Percentiles rank a stretch among this genome's conserved stretches.
These are phyloP conservation scores for Dalbergia cultrata DNA, from an alignment of 306 rosid genomes.

Conservation along the genomic window DNA sequence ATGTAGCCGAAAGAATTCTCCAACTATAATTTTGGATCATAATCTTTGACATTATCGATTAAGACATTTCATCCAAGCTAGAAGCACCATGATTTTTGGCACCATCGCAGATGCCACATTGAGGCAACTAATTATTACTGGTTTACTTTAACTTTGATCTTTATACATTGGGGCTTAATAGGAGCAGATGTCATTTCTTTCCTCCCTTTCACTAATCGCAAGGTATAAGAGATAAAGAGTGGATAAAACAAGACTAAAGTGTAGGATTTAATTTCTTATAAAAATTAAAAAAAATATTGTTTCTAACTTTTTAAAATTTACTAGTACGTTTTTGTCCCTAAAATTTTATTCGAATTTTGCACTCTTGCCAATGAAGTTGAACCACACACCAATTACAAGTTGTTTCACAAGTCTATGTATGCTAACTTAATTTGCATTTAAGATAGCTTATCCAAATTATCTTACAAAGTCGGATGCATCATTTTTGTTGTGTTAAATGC, in stretches of 20 bases:
- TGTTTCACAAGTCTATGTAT: too few species aligned
- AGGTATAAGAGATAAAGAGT: neutral
- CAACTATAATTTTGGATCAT: constrained; percentile 25
- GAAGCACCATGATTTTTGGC: constrained; percentile 41
- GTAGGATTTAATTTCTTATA: neutral
- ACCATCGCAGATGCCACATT: constrained; percentile 30
- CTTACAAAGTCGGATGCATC: too few species aligned
- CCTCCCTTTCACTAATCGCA: neutral
- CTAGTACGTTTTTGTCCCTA: neutral
- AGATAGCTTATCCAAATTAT: too few species aligned
- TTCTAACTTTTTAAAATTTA: neutral
- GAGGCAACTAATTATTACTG: constrained; percentile 29
- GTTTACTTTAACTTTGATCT: constrained; percentile 42
- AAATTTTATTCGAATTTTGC: neutral
- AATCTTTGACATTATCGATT: constrained; percentile 42
- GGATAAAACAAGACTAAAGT: neutral
- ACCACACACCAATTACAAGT: neutral
- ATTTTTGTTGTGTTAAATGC: too few species aligned
- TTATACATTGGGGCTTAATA: neutral
- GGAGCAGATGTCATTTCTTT: neutral
- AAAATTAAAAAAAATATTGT: neutral
- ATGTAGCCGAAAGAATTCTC: constrained; percentile 39
- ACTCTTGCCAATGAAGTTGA: neutral
- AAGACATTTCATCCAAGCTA: constrained; percentile 40
- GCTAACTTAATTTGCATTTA: neutral